phyloP scores from a whole-genome alignment of 2,329 filamentous ascomycete genomes.

The Emergomyces pasteurianus region DNA sequence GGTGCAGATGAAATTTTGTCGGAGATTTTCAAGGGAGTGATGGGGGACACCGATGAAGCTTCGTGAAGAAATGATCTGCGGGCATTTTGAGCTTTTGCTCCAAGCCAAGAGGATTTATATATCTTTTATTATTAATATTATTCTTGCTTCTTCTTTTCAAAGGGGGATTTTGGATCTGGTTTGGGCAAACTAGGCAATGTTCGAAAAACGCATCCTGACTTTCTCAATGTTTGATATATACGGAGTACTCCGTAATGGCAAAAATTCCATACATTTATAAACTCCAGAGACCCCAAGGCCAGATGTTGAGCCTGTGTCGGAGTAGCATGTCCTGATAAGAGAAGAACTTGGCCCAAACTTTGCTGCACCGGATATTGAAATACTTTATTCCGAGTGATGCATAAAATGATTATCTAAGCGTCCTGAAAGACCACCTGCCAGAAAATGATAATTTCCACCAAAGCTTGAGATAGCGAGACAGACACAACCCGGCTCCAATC shows the following conservation, averaged over 20 bases:
- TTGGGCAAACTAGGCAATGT: too few relatives aligned
- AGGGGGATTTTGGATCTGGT: too few relatives aligned
- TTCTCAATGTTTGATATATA: neutral
- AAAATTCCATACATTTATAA: neutral
- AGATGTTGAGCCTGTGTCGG: too few relatives aligned
- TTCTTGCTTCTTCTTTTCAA: neutral
- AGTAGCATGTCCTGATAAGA: too few relatives aligned
- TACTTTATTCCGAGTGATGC: neutral
- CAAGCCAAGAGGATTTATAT: neutral
- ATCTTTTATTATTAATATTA: too few relatives aligned
- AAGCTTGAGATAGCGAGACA: neutral
- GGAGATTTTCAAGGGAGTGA: neutral
- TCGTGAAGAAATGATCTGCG: neutral
- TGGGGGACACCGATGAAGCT: neutral
- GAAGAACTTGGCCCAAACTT: neutral
- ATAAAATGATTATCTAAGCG: neutral
- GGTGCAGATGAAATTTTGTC: neutral
- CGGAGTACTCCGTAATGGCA: neutral
- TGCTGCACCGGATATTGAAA: neutral
- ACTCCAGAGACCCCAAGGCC: too few relatives aligned
- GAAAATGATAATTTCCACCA: slow-evolving; percentile 1
- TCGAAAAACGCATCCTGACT: neutral
- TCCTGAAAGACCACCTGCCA: neutral
- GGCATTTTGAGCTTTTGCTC: neutral
- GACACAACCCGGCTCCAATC: neutral